Percentiles rank a stretch among this genome's conserved stretches.
Evolutionary conservation across 805 yeast genomes (phyloP).

Genomic region (Metschnikowia colocasiae): DNA sequence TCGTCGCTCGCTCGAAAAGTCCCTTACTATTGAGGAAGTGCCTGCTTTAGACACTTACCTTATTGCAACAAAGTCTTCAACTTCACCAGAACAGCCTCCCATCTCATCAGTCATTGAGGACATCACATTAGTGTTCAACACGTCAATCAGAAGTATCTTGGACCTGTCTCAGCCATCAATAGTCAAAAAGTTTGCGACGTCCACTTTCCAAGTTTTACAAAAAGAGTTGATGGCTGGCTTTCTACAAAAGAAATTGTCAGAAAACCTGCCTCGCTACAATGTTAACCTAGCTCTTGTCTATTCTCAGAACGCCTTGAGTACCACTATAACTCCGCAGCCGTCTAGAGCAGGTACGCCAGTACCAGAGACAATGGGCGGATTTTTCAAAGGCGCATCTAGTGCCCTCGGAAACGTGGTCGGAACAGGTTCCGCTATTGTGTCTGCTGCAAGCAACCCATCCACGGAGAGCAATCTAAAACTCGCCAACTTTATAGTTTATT

Average conservation of each 20-base stretch:
- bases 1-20: constrained; percentile 75
- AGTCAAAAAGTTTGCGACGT: constrained; percentile 52
- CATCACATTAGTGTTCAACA: constrained; percentile 66
- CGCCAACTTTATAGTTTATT: constrained; percentile 57
- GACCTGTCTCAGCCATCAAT: constrained; percentile 66
- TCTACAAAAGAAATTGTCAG: constrained; percentile 31
- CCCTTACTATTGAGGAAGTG: constrained; percentile 72
- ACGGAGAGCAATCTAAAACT: constrained; percentile 45
- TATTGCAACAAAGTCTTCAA: constrained; percentile 20
- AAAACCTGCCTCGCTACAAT: constrained; percentile 41
- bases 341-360: constrained; percentile 32
- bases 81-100: constrained; percentile 56
- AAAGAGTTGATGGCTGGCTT: constrained; percentile 58
- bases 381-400: constrained; percentile 42
- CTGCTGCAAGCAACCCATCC: constrained; percentile 25
- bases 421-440: constrained; percentile 21
- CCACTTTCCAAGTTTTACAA: constrained; percentile 57
- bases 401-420: constrained; percentile 44
- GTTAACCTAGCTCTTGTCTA: constrained; percentile 20
- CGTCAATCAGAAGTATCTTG: constrained; percentile 59
- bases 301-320: constrained; percentile 11
- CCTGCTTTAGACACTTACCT: constrained; percentile 48
- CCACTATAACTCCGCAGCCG: constrained; percentile 21
- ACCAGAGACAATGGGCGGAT: constrained; percentile 35
- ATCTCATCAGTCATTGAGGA: constrained; percentile 87